phyloP scores from a whole-genome alignment of 139 green algal genomes.

The Chlorella sp. region DNA sequence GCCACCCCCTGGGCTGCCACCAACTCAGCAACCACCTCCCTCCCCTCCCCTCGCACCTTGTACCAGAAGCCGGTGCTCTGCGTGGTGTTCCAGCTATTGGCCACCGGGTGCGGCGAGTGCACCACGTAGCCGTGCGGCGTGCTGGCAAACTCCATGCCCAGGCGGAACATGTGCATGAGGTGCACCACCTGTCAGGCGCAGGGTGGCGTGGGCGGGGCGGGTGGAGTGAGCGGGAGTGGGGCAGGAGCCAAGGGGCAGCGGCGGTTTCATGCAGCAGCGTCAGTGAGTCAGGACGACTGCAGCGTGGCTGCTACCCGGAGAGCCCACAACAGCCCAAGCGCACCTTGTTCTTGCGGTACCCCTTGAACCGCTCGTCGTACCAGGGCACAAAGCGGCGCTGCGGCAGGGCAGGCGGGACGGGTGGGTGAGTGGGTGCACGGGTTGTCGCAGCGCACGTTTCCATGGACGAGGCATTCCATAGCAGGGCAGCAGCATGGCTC shows the following conservation, averaged over 20 bases:
- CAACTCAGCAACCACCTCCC: too few species aligned
- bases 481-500: too few species aligned
- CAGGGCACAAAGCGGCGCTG: slow-evolving; percentile 44
- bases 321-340: not conserved
- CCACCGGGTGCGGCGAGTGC: slow-evolving; percentile 41
- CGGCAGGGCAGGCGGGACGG: too few species aligned
- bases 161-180: slow-evolving; percentile 44
- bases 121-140: slow-evolving; percentile 44
- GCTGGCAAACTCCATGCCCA: slow-evolving; percentile 40
- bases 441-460: too few species aligned
- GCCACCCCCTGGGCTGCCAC: not conserved
- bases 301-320: too few species aligned
- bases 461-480: too few species aligned
- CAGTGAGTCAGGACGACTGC: too few species aligned
- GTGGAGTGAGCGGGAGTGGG: too few species aligned
- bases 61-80: slow-evolving; percentile 41
- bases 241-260: too few species aligned
- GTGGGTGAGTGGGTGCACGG: too few species aligned
- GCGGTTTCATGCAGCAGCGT: too few species aligned
- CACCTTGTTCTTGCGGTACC: slow-evolving; percentile 54
- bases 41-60: slow-evolving; percentile 17
- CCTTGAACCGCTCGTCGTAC: slow-evolving; percentile 62
- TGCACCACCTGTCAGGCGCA: slow-evolving; percentile 32
- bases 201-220: not conserved
- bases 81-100: slow-evolving; percentile 36